Conservation (phyloP, 768 basidiomycete species). For the Suillus paluster region DNA sequence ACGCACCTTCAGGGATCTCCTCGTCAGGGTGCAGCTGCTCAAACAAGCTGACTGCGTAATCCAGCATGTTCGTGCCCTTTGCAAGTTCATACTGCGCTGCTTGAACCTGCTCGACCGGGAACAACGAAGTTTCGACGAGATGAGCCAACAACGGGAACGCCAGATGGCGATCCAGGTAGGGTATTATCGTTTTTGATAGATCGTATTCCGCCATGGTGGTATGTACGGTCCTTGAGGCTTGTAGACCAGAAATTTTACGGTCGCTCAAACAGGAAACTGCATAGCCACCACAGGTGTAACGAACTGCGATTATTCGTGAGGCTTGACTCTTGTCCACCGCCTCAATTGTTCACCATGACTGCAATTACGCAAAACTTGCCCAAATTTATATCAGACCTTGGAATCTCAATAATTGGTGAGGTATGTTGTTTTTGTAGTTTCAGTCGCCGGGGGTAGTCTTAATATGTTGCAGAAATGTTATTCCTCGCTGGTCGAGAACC, state of each 20-base stretch:
- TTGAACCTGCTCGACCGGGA: slow-evolving; percentile 78
- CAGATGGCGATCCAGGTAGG: slow-evolving; percentile 93
- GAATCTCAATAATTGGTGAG: slow-evolving; percentile 80
- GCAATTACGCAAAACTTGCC: slow-evolving; percentile 84
- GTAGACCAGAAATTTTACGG: slow-evolving; percentile 18
- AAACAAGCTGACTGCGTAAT: slow-evolving; percentile 85
- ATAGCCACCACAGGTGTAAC: slow-evolving; percentile 28
- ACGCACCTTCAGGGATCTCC: slow-evolving; percentile 68
- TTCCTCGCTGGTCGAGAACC: slow-evolving; percentile 83
- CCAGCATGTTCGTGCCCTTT: slow-evolving; percentile 98
- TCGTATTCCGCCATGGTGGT: slow-evolving; percentile 83
- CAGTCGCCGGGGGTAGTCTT: neutral
- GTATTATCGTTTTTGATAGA: slow-evolving; percentile 87
- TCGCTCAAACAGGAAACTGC: slow-evolving; percentile 14
- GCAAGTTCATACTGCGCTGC: slow-evolving; percentile 97
- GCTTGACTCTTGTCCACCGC: neutral
- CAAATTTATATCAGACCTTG: slow-evolving; percentile 80
- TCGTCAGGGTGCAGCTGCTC: slow-evolving; percentile 77
- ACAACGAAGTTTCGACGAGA: slow-evolving; percentile 75
- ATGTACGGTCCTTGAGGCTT: slow-evolving; percentile 20
- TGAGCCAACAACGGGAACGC: slow-evolving; percentile 92
- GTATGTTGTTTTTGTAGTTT: slow-evolving; percentile 40
- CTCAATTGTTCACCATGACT: slow-evolving; percentile 56
- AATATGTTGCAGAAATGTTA: slow-evolving; percentile 78
- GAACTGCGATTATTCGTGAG: neutral